Evolutionary conservation across 345 rosid species (phyloP), one percentile per base, ranked within the genome.

Genomic region (Erysimum cheiranthoides): DNA sequence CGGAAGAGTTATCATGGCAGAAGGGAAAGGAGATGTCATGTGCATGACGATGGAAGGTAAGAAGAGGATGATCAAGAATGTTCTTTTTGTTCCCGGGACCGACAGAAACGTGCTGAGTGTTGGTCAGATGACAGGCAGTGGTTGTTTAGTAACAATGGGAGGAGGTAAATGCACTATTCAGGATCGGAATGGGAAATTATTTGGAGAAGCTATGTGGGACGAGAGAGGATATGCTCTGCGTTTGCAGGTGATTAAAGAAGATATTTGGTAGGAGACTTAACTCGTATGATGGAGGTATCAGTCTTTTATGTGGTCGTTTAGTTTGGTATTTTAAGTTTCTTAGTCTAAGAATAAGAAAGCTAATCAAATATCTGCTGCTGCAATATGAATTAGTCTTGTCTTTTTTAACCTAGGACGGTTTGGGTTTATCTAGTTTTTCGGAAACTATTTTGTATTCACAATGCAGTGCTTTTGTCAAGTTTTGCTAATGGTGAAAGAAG

Each of bases 1-100:
- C 5, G 61, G 68, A 7, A 6, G 0, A 0, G 13, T 49, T 47
- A 39, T 28, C 42, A 27, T 50, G 68, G 68, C 61, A 8, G 69
- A 50, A 61, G 76, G 76, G 35, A 61, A 13, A 61, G 69, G 68
- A 16, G 76, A 72, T 51, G 69, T 72, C 4, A 50, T 1, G 18
- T 7, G 50, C 40, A 5, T 40, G 42, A 61, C 14, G 32, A 38
- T 38, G 5, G 68, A 49, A 36, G 76, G 18, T 52, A 50, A 32
- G 47, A 47, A 5, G 67, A 32, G 1, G 10, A 25, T 71, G 10
- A 25, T 71, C 16, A 71, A 35, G 38, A 35, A 46, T 10, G 66
- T 71, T 47, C 66, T 71, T 14, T 71, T 46, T 2, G 74, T 71
- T 59, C 74, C 66, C 0, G 0, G 66, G 47, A 21, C 46, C 6